phyloP scores from a whole-genome alignment of 257 asterid genomes.

The Nicotiana tabacum region DNA sequence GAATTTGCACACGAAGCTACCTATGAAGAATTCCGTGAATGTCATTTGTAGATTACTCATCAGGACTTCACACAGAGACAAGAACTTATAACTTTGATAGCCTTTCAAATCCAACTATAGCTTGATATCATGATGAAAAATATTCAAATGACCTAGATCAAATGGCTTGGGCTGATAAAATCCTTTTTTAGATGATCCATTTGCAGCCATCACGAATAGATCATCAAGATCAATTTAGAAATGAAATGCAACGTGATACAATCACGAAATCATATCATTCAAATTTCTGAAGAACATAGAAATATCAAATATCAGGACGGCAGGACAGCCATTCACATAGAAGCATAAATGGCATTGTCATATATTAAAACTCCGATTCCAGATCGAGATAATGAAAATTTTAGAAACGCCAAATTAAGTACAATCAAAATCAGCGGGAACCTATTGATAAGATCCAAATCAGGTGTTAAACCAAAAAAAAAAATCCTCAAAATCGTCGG shows the following conservation, averaged over 20 bases:
- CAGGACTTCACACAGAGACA: not conserved
- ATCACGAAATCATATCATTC: not conserved
- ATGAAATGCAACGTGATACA: not conserved
- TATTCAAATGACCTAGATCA: not conserved
- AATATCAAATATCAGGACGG: not conserved
- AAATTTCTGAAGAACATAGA: not conserved
- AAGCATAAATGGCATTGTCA: not conserved
- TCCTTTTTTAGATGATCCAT: not conserved
- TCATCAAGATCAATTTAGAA: not conserved
- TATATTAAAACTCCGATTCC: not conserved
- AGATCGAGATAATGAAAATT: slow-evolving; percentile 1
- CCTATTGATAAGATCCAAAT: not conserved
- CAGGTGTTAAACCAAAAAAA: not conserved
- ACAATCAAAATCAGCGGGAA: not conserved
- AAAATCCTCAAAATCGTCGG: not conserved
- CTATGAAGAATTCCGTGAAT: not conserved
- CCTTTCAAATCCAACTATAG: not conserved
- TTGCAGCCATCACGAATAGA: not conserved
- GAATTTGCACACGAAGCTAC: not conserved
- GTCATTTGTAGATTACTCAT: not conserved
- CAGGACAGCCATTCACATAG: not conserved
- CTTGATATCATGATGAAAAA: not conserved
- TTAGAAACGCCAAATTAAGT: not conserved
- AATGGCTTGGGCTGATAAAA: not conserved
- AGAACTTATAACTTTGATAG: not conserved